Conservation (phyloP, 306 rosid species). For the Cicer pinnatifidum region DNA sequence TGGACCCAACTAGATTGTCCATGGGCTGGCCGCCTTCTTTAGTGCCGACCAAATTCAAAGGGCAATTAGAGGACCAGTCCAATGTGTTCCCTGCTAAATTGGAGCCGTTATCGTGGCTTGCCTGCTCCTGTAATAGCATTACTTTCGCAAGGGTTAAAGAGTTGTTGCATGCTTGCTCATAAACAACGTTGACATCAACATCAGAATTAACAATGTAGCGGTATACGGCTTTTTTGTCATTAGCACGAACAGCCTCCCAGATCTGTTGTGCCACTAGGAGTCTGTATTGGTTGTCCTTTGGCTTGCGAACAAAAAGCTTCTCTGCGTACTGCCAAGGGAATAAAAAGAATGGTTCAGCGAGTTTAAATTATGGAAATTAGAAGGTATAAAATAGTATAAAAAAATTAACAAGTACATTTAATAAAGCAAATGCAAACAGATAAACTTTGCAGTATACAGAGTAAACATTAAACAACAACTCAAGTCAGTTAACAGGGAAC, state of each 20-base stretch:
- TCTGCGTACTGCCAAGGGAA: slow-evolving; percentile 81
- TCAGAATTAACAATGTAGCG: slow-evolving; percentile 87
- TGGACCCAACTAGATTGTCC: slow-evolving; percentile 77
- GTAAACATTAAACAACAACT: too few species aligned
- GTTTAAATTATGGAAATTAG: slow-evolving; percentile 3
- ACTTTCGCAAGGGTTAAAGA: slow-evolving; percentile 90
- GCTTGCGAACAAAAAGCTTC: slow-evolving; percentile 82
- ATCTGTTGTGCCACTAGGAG: slow-evolving; percentile 79
- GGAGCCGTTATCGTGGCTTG: slow-evolving; percentile 62
- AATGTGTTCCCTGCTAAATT: slow-evolving; percentile 62
- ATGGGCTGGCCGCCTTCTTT: slow-evolving; percentile 67
- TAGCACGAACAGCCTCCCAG: slow-evolving; percentile 87
- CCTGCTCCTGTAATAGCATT: slow-evolving; percentile 85
- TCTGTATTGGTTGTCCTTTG: slow-evolving; percentile 76
- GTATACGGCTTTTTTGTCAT: slow-evolving; percentile 95
- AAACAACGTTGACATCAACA: slow-evolving; percentile 72
- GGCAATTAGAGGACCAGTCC: slow-evolving; percentile 70
- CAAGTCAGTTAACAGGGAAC: neutral
- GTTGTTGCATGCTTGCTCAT: slow-evolving; percentile 68
- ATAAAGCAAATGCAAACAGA: slow-evolving; percentile 13
- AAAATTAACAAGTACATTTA: neutral
- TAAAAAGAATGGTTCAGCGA: slow-evolving; percentile 42
- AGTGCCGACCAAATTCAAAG: slow-evolving; percentile 55
- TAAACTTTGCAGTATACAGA: neutral
- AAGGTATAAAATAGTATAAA: neutral